Conservation (phyloP, 345 rosid species). For the Citrus hindsii region DNA sequence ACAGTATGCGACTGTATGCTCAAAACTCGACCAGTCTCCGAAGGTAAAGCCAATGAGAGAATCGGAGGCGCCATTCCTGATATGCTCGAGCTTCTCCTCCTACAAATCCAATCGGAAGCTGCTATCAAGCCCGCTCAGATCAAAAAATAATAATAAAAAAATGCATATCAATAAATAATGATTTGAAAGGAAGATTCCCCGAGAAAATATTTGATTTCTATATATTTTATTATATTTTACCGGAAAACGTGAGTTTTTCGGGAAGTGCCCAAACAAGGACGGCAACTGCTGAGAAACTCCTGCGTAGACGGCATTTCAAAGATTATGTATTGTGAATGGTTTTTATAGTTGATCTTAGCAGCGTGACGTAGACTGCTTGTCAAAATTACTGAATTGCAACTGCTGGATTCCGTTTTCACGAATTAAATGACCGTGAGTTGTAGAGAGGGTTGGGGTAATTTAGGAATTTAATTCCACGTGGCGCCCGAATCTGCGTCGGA, state of each 20-base stretch:
- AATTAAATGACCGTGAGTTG: not conserved
- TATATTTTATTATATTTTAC: not conserved
- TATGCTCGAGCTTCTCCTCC: slow-evolving; percentile 34
- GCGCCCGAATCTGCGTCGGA: not conserved
- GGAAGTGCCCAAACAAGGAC: not conserved
- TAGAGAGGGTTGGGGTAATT: not conserved
- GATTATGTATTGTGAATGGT: not conserved
- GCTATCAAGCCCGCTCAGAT: no score
- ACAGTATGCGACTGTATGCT: slow-evolving; percentile 98
- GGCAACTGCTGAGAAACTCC: not conserved
- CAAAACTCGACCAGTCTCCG: slow-evolving; percentile 94
- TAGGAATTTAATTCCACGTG: not conserved
- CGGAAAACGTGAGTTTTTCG: not conserved
- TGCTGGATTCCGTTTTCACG: not conserved
- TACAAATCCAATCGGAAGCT: slow-evolving; percentile 4
- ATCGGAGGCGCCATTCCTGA: slow-evolving; percentile 74
- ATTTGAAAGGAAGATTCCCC: not conserved
- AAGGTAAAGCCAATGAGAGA: slow-evolving; percentile 85
- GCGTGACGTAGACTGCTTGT: not conserved
- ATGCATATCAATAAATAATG: not conserved
- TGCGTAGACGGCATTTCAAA: not conserved
- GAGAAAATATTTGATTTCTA: not conserved
- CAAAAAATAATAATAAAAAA: no score
- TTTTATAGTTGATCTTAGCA: not conserved
- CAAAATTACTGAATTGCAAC: not conserved